phyloP scores from a whole-genome alignment of 352 stramenopile species.

The Phytophthora cactorum region DNA sequence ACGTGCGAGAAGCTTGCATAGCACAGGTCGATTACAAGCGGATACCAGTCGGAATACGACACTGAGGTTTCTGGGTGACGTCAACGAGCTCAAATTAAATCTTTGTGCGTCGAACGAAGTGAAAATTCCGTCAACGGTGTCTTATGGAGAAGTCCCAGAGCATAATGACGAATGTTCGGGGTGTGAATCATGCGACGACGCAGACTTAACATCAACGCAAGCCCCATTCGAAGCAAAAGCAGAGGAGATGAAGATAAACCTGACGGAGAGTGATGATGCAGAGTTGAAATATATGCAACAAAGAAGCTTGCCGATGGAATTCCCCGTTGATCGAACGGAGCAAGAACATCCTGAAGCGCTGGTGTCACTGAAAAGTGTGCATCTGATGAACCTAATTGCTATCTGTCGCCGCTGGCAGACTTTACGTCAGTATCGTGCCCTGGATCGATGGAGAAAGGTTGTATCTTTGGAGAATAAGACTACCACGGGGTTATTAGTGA shows the following conservation, averaged over 20 bases:
- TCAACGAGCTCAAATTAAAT: conserved; percentile 49
- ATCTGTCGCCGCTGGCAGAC: conserved; percentile 33
- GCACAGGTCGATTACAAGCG: conserved; percentile 43
- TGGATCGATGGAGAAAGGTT: conserved; percentile 42
- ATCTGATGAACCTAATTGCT: conserved; percentile 48
- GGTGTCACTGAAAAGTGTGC: conserved; percentile 26
- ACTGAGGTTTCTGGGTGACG: conserved; percentile 43
- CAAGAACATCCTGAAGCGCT: conserved; percentile 14
- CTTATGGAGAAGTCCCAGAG: conserved; percentile 7
- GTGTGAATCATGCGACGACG: conserved; percentile 5
- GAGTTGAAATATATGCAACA: conserved; percentile 45
- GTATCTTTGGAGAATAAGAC: neutral
- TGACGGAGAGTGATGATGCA: conserved; percentile 39
- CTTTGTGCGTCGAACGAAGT: conserved; percentile 22
- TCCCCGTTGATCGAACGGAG: neutral
- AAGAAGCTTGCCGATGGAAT: conserved; percentile 31
- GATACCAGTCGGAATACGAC: conserved; percentile 43
- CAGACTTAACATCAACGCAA: neutral
- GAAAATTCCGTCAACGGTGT: conserved; percentile 3
- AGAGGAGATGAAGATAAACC: neutral
- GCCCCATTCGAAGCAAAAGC: neutral
- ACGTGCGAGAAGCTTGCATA: conserved; percentile 63
- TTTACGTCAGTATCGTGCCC: conserved; percentile 33
- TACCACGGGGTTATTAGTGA: neutral
- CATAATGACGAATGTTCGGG: conserved; percentile 3